These are phyloP conservation scores for Fomes fomentarius DNA, from an alignment of 1,284 basidiomycete genomes.

Conservation along the genomic window DNA sequence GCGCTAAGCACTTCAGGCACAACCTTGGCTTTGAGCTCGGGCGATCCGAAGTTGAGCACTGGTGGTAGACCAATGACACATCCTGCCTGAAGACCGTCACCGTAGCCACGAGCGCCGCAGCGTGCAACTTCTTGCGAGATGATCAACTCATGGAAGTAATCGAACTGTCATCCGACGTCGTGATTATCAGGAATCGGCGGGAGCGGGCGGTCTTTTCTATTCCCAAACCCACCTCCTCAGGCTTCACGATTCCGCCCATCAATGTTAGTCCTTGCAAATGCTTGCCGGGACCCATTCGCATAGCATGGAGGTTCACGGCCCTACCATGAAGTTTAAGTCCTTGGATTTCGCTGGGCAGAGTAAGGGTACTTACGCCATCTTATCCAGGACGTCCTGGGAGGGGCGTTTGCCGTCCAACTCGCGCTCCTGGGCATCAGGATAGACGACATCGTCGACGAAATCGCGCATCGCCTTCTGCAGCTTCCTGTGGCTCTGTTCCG, in stretches of 20 bases:
- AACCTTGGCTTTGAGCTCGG: slow-evolving; percentile 77
- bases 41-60: slow-evolving; percentile 82
- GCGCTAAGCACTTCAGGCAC: slow-evolving; percentile 82
- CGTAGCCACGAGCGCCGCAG: slow-evolving; percentile 62
- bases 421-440: slow-evolving; percentile 59
- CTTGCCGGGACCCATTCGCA: slow-evolving; percentile 88
- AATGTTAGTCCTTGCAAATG: slow-evolving; percentile 84
- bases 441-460: slow-evolving; percentile 53
- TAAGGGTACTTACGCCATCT: slow-evolving; percentile 61
- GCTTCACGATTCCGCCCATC: slow-evolving; percentile 82
- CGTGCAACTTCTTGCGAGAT: slow-evolving; percentile 87
- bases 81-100: slow-evolving; percentile 65
- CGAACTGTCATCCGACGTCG: too few species aligned
- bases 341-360: not conserved
- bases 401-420: slow-evolving; percentile 81
- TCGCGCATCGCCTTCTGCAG: slow-evolving; percentile 52
- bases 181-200: too few species aligned
- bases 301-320: slow-evolving; percentile 77
- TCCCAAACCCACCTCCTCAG: slow-evolving; percentile 73
- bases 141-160: slow-evolving; percentile 89
- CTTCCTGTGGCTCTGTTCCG: slow-evolving; percentile 46
- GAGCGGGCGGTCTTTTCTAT: too few species aligned
- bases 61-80: slow-evolving; percentile 40
- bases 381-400: slow-evolving; percentile 64
- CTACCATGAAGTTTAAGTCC: slow-evolving; percentile 36